Base-by-base conservation (phyloP, 306 rosid species). In the Biancaea sappan region DNA sequence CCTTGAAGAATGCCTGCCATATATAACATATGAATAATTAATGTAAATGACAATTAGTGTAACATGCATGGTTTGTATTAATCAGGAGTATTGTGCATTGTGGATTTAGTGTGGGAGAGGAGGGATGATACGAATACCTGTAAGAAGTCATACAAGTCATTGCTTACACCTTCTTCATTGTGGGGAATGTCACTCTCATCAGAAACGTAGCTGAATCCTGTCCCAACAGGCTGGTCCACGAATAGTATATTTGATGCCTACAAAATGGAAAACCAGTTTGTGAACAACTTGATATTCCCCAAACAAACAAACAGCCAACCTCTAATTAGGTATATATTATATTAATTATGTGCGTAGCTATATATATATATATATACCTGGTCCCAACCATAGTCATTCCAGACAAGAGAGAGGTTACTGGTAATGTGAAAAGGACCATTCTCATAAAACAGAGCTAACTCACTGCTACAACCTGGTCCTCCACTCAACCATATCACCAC, bases 391-490 rank as follows among this genome's bases (percentile, higher is more conserved):
- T 82, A 86, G 18, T 90, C 87, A 79, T 90, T 92, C 99, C 96
- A 94, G 5, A 43, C 80, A 53, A 94, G 97, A 70, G 97, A 87
- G 82, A 83, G 73, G 78, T 89, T 82, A 24, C 74, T 82, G 60
- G 89, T 74, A 47, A 94, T 70, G 2, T 92, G 87, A 61, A 90
- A 94, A 72, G 99, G 97, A 80, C 99, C 99, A 54, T 94, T 92
- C 84, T 94, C 99, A 48, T 87, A 88, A 60, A 94, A 94, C 87
- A 94, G 50, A 75, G 97, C 97, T 28, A 92, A 74, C 74, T 90
- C 97, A 83, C 99, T 88, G 77, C 99, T 82, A n/a, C 96, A 94
- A 12, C 99, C 97, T 74, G 97, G 99, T 26, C 97, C 99, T 80
- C 97, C 99, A 3, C 92, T 88, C 69, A 94, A 67, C 98, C 98